Base-by-base conservation (phyloP, 352 stramenopile genomes). In the Phytophthora rubi region DNA sequence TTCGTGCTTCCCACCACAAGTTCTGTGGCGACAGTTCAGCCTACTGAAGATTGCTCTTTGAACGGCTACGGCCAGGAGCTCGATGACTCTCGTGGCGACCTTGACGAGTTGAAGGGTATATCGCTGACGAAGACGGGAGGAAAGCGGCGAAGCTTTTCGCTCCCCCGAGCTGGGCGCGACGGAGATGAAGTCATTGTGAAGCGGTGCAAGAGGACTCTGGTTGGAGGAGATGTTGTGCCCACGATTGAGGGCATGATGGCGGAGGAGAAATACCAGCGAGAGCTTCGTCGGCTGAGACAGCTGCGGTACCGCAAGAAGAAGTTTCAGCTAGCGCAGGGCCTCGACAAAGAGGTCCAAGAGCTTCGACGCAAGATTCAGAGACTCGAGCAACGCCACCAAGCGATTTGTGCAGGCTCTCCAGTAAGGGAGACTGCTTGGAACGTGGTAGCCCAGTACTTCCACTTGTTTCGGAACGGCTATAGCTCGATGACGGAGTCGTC, bases 301-400 rank as follows among this genome's bases (percentile, higher is more conserved):
- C 32, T 53, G 16, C 18, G 47, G 16, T 53, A 53, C 48, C 18
- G 48, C 6, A 35, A 53, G 23, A 53, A 53, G 12, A 53, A 53
- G 48, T 9, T 35, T 12, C 23, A 16, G 13, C 4, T 18, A 23
- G 4, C n/a, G 23, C 21, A 26, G n/a, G 23, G 6, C 7, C 48
- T 53, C 16, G 48, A 53, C 16, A 53, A 33, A 33, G 23, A 53
- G 9, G 33, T 10, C 23, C 9, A 53, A 53, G 8, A 53, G 21
- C 48, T 53, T 53, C 10, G 26, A 26, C 21, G 48, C 6, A 23
- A 53, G 23, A 12, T 53, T 3, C 18, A 10, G 18, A 53, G 7
- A 23, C 48, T 53, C 0, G 21, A 33, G 18, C 18, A 53, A 33
- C 48, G 9, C 12, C 21, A 5, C 21, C 4, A n/a, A 16, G 13